Conservation (phyloP, 768 basidiomycete genomes). For the Arthromyces matolae region DNA sequence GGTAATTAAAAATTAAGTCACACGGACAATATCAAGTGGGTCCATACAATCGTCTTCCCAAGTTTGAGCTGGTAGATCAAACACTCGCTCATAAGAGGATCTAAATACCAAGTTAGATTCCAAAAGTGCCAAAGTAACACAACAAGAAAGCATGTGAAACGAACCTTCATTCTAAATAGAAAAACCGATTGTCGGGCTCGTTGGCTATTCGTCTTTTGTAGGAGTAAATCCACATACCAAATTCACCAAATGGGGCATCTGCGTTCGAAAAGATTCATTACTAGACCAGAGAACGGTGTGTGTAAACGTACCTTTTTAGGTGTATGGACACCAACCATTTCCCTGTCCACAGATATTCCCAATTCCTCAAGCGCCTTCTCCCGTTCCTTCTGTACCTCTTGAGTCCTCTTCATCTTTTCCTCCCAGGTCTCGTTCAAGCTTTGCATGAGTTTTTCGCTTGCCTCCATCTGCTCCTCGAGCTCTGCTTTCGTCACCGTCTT, state of each 20-base stretch:
- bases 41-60: slow-evolving; percentile 19
- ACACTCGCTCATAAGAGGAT: slow-evolving; percentile 96
- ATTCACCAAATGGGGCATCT: slow-evolving; percentile 95
- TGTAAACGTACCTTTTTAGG: slow-evolving; percentile 79
- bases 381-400: slow-evolving; percentile 93
- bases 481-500: slow-evolving; percentile 97
- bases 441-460: slow-evolving; percentile 94
- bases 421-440: slow-evolving; percentile 95
- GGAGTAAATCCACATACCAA: slow-evolving; percentile 52
- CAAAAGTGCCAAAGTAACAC: slow-evolving; percentile 4
- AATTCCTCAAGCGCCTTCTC: slow-evolving; percentile 97
- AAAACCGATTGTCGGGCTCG: slow-evolving; percentile 13
- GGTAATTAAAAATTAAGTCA: neutral
- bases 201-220: slow-evolving; percentile 7
- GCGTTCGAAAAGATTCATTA: slow-evolving; percentile 11
- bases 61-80: slow-evolving; percentile 55
- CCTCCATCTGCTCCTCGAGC: slow-evolving; percentile 93
- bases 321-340: slow-evolving; percentile 93
- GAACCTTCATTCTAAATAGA: slow-evolving; percentile 64
- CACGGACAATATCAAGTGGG: neutral
- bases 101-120: slow-evolving; percentile 34
- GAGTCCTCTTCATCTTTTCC: slow-evolving; percentile 85
- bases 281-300: slow-evolving; percentile 7
- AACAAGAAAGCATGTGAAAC: slow-evolving; percentile 16
- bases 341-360: slow-evolving; percentile 97